A percentile compares a stretch with the other conserved stretches of the same genome.
phyloP scores from a whole-genome alignment of 2,329 filamentous ascomycete genomes.

The Botrytis medusae region DNA sequence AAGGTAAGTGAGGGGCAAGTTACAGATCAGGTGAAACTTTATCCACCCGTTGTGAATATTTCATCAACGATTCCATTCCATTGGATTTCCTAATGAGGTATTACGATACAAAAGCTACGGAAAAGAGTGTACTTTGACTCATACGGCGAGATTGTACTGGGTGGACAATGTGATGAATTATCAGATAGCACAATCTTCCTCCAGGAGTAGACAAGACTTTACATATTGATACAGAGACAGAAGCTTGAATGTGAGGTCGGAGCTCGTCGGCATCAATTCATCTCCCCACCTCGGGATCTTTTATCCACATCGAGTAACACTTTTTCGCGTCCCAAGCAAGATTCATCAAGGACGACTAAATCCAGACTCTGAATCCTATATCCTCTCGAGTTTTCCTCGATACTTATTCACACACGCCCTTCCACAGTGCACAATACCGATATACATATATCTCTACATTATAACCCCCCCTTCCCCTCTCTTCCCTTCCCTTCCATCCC shows the following conservation, averaged over 20 bases:
- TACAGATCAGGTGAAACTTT: not conserved
- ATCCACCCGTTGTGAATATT: not conserved
- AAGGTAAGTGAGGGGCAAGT: conserved; percentile 1
- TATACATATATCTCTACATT: not conserved
- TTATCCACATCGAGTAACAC: conserved; percentile 9
- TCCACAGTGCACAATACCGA: not conserved
- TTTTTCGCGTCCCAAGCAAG: not conserved
- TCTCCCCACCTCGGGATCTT: conserved; percentile 11
- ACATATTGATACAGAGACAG: not conserved
- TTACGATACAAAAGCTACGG: not conserved
- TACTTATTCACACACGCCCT: not conserved
- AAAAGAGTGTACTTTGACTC: not conserved
- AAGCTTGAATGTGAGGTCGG: not conserved
- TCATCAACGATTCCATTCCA: not conserved
- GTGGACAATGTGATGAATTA: not conserved
- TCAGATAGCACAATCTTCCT: not conserved
- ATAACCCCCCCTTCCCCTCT: not conserved
- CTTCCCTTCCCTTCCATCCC: not conserved
- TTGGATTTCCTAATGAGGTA: not conserved
- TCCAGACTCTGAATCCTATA: not conserved
- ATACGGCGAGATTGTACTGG: not conserved
- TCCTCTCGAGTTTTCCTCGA: not conserved
- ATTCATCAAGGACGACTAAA: not conserved
- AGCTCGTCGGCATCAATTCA: conserved; percentile 1
- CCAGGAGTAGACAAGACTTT: not conserved